Base-by-base conservation (phyloP, 2,329 filamentous ascomycete genomes). In the Neonectria magnoliae region DNA sequence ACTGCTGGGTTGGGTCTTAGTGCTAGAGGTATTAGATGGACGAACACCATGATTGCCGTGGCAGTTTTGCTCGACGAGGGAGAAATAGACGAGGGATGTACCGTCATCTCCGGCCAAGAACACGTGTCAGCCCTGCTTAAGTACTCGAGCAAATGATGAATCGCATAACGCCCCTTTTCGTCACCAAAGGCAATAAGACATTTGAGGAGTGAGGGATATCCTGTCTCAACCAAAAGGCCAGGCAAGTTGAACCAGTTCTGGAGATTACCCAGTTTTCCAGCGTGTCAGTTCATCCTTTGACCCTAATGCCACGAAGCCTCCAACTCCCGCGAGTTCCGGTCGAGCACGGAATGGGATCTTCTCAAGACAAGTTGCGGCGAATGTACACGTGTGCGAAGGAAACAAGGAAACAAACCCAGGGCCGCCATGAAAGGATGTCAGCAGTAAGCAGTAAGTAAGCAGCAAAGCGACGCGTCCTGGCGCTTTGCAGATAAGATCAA, bases 251-350 rank as follows among this genome's bases (percentile, higher is more conserved):
- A 29, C 38, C 48, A n/a, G 45, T 41, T 33, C 25, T 25, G 9
- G 29, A 57, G 22, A 44, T 27, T 58, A 31, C 20, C 60, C 38
- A n/a, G 16, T 16, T 36, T n/a, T 18, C 27, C 5, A 42, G 8
- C 16, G 7, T 10, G 10, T 5, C 38, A 42, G n/a, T 20, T 8
- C 5, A 5, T 18, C 20, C 13, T 36, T 38, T 41, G 42, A 44
- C 10, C 22, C 18, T 48, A 20, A 57, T 27, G 10, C 18, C 16
- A 27, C 31, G 14, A 25, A 29, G 31, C 44, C 18, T 29, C 31
- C 45, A 44, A 38, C 42, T 63, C 55, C 60, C 60, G 60, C 50
- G 33, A 50, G 55, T 42, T 63, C 60, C 60, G 60, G 25, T 13
- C 41, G 48, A 10, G 48, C 54, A 53, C 29, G 14, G 27, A 50